Base-by-base conservation (phyloP, 208 protist genomes). In the Acanthamoeba royreba region DNA sequence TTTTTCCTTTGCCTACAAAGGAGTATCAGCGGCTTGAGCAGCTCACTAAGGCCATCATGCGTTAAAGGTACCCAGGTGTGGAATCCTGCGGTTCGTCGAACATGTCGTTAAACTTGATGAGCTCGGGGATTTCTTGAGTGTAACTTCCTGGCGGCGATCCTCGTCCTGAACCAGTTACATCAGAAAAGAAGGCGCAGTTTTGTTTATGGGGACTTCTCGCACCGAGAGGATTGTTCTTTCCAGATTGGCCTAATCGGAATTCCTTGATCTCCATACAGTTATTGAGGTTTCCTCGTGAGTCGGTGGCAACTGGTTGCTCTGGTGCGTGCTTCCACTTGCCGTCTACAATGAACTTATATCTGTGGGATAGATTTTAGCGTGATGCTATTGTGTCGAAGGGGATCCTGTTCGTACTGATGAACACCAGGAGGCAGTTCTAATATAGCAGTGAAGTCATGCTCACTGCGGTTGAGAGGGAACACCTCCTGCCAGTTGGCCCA, bases 341-440 rank as follows among this genome's bases (percentile, higher is more conserved):
- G 87, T 97, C 96, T 0, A 97, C 96, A 72, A 97, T 96, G 55
- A 95, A 97, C 77, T 97, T 97, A 77, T 97, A 97, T 19, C 55
- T 40, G 53, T 45, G 13, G 55, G 15, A 25, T 35, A 0, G 4
- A 31, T 22, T 28, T 66, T 17, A 25, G 55, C 55, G 0, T 17
- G 3, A 38, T 8, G 9, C n/a, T n/a, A n/a, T n/a, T n/a, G n/a
- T n/a, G n/a, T n/a, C n/a, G 17, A 38, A 35, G 28, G 61, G 19
- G 42, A 35, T 9, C 19, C 49, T 9, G 19, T 55, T 9, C 35
- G 38, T 85, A 85, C 81, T 97, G 93, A 90, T 97, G 93, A 15
- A 94, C 93, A 52, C 96, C 96, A 31, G 94, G 93, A 40, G 96
- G 93, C 77, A 97, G 52, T 25, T 96, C 93, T 31, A 97, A 61